Evolutionary conservation across 345 rosid genomes (phyloP).

Genomic region (Mercurialis annua): DNA sequence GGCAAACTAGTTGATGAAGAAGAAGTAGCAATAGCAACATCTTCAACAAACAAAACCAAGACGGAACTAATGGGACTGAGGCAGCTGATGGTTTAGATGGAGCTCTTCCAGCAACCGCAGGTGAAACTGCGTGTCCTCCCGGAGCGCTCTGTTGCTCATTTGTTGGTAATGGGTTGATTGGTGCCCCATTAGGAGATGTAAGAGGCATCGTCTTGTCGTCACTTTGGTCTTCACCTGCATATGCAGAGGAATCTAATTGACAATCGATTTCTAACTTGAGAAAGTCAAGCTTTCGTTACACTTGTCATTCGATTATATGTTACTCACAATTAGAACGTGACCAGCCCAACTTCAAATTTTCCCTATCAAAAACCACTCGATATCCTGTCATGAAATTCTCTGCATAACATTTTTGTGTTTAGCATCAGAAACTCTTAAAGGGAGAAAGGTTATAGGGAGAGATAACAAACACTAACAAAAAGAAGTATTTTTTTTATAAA

Average conservation of each 20-base stretch:
- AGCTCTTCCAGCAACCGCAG: conserved; percentile 83
- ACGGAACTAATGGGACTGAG: conserved; percentile 19
- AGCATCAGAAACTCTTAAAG: neutral
- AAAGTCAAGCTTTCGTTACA: neutral
- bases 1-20: conserved; percentile 21
- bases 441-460: neutral
- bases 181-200: conserved; percentile 37
- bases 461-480: neutral
- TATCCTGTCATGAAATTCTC: conserved; percentile 87
- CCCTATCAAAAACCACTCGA: conserved; percentile 75
- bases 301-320: neutral
- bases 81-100: conserved; percentile 54
- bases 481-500: neutral
- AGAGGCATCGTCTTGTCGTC: conserved; percentile 38
- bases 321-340: conserved; percentile 72
- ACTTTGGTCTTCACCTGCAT: conserved; percentile 54
- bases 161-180: conserved; percentile 58
- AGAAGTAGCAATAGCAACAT: conserved; percentile 35
- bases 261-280: neutral
- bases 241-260: conserved; percentile 5
- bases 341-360: conserved; percentile 80
- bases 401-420: conserved; percentile 32
- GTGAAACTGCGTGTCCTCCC: conserved; percentile 60
- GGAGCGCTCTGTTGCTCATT: conserved; percentile 58
- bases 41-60: conserved; percentile 20